phyloP scores from a whole-genome alignment of 306 rosid species.

The Dryas alaskensis region DNA sequence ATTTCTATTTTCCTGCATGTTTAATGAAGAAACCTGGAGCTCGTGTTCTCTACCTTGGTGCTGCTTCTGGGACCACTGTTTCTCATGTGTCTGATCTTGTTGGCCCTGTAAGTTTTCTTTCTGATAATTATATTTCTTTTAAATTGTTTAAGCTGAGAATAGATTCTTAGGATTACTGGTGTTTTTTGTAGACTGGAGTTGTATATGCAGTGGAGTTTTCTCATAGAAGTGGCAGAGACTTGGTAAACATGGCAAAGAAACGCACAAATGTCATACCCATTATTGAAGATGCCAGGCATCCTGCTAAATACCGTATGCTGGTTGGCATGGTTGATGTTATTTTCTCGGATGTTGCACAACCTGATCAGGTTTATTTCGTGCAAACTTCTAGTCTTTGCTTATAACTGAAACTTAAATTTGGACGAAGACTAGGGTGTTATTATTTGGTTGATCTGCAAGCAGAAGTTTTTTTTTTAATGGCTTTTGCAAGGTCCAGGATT shows the following conservation, averaged over 20 bases:
- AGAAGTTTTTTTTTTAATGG: neutral
- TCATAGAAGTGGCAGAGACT: constrained; percentile 91
- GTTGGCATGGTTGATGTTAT: constrained; percentile 99
- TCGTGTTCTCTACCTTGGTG: constrained; percentile 78
- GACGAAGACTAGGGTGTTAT: neutral
- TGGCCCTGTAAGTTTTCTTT: constrained; percentile 65
- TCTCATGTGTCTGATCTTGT: constrained; percentile 94
- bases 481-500: neutral
- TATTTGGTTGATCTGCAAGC: neutral
- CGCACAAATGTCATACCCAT: constrained; percentile 87
- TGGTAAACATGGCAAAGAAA: constrained; percentile 95
- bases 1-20: neutral
- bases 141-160: neutral
- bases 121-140: neutral
- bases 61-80: constrained; percentile 96
- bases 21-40: constrained; percentile 71
- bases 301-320: constrained; percentile 82
- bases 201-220: constrained; percentile 97
- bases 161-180: neutral
- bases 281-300: constrained; percentile 97
- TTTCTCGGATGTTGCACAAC: constrained; percentile 98
- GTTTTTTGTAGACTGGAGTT: constrained; percentile 55
- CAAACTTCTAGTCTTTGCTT: neutral
- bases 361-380: constrained; percentile 74
- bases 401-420: neutral